Evolutionary conservation across 331 rosid species (phyloP).

Genomic region (Prunus yedoensis): DNA sequence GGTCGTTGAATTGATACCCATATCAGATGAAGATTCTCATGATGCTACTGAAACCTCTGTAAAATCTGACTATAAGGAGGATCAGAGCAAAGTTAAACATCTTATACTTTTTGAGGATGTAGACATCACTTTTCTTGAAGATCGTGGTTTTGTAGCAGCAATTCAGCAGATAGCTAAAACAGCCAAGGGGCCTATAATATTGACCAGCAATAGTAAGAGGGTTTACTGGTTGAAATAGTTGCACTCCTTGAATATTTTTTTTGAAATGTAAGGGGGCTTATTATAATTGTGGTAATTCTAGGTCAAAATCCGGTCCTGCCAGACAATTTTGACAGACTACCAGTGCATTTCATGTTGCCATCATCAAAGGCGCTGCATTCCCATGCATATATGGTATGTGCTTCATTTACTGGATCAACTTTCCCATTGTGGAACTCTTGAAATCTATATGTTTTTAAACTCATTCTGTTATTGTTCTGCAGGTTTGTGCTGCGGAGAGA

Average conservation of each 20-base stretch:
- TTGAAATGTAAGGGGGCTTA: constrained; percentile 21
- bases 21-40: constrained; percentile 54
- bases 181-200: constrained; percentile 81
- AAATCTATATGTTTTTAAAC: constrained; percentile 14
- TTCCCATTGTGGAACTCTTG: constrained; percentile 6
- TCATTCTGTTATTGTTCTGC: constrained; percentile 29
- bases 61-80: constrained; percentile 35
- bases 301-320: constrained; percentile 76
- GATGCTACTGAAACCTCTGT: constrained; percentile 32
- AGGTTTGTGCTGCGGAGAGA: constrained; percentile 85
- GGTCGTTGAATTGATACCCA: constrained; percentile 44
- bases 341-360: constrained; percentile 60
- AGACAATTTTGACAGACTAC: constrained; percentile 54
- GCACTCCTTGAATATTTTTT: constrained; percentile 1
- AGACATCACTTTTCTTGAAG: constrained; percentile 79
- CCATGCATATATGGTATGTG: constrained; percentile 67
- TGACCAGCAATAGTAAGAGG: constrained; percentile 91
- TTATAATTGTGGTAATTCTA: constrained; percentile 31
- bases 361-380: constrained; percentile 61
- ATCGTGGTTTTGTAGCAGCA: constrained; percentile 87
- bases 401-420: constrained; percentile 17
- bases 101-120: constrained; percentile 85
- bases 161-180: constrained; percentile 79
- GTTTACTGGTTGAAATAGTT: constrained; percentile 20
- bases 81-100: constrained; percentile 41